Percentiles rank a stretch among this genome's conserved stretches.
These are phyloP conservation scores for Deinandra increscens DNA, from an alignment of 129 eudicot genomes.

Conservation along the genomic window DNA sequence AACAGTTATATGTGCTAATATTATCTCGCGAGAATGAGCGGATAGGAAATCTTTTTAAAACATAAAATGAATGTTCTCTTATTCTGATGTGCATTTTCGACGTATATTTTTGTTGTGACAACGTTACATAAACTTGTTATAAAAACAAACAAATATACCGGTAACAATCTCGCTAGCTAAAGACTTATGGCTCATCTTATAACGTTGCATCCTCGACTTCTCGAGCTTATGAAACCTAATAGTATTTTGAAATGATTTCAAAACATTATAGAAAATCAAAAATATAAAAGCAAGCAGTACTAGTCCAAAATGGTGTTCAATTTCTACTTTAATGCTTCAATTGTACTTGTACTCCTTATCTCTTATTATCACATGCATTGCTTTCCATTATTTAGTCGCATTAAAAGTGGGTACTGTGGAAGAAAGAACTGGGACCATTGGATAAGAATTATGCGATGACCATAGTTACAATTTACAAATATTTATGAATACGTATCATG, in stretches of 20 bases:
- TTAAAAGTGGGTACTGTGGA: conserved; percentile 14
- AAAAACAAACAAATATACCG: too few relatives aligned
- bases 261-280: background rate
- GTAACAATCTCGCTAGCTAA: too few relatives aligned
- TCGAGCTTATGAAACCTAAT: background rate
- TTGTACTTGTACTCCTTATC: conserved; percentile 30
- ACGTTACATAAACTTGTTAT: too few relatives aligned
- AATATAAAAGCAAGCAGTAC: background rate
- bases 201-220: too few relatives aligned
- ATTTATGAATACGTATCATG: background rate
- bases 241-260: background rate
- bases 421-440: background rate
- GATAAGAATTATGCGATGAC: background rate
- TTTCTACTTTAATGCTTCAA: conserved; percentile 33
- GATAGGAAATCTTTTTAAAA: too few relatives aligned
- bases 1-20: too few relatives aligned
- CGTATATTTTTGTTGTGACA: too few relatives aligned
- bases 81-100: too few relatives aligned
- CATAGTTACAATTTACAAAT: background rate
- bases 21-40: too few relatives aligned
- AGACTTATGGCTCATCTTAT: too few relatives aligned
- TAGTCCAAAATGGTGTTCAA: conserved; percentile 22
- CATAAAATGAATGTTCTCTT: too few relatives aligned
- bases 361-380: conserved; percentile 34
- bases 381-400: conserved; percentile 19